Conservation (phyloP, 176 grass and related monocot species). For the Panicum miliaceum region DNA sequence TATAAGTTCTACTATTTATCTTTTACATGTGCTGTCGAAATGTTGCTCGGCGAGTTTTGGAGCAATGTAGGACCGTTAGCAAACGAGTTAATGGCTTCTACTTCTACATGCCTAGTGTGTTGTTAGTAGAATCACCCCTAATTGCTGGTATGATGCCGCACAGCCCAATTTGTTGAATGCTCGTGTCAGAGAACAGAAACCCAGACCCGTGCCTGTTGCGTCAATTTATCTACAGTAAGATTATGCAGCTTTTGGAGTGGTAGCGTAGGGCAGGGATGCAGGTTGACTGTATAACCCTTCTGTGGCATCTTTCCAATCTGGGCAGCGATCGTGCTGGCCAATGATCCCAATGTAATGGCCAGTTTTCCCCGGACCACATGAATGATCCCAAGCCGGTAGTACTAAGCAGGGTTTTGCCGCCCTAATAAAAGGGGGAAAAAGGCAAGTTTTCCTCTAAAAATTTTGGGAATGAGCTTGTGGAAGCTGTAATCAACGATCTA, state of each 20-base stretch:
- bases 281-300: no score
- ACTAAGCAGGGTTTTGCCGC: no score
- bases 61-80: not conserved
- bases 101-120: no score
- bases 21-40: not conserved
- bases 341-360: not conserved
- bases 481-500: no score
- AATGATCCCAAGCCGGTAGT: not conserved
- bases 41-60: not conserved
- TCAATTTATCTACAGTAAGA: constrained; percentile 6
- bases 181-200: not conserved
- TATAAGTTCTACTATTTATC: no score
- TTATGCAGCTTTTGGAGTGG: not conserved
- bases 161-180: not conserved
- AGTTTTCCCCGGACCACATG: not conserved
- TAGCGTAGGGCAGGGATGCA: not conserved
- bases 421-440: no score
- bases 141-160: not conserved
- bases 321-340: not conserved
- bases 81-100: not conserved
- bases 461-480: no score
- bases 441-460: no score
- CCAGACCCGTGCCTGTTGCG: not conserved
- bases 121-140: not conserved
- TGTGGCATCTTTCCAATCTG: not conserved